Conservation (phyloP, 352 stramenopile species). For the Phytophthora ohioensis region DNA sequence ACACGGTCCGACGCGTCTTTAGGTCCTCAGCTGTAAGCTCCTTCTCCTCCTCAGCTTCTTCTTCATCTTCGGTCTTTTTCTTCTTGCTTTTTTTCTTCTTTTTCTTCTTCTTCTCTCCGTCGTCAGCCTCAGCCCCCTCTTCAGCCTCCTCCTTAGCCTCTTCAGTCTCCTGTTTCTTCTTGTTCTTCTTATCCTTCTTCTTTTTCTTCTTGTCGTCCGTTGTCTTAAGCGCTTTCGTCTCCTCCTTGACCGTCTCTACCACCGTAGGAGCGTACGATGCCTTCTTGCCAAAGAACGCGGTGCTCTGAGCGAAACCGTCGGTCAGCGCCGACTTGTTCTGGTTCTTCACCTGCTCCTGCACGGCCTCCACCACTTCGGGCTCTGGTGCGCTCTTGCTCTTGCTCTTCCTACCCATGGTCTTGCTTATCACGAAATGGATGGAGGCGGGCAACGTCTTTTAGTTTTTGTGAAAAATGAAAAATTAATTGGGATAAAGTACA, state of each 20-base stretch:
- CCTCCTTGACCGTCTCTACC: constrained; percentile 14
- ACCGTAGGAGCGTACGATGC: constrained; percentile 46
- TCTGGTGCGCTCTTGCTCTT: constrained; percentile 28
- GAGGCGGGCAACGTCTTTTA: constrained; percentile 9
- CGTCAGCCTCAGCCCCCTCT: constrained; percentile 8
- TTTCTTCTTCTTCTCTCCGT: constrained; percentile 35
- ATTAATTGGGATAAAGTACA: neutral
- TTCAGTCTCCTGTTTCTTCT: constrained; percentile 15
- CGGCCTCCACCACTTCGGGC: constrained; percentile 26
- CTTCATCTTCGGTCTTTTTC: constrained; percentile 14
- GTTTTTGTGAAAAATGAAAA: neutral
- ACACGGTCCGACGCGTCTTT: constrained; percentile 88
- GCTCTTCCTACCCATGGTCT: constrained; percentile 53
- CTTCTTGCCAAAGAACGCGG: constrained; percentile 76
- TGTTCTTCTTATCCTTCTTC: constrained; percentile 19
- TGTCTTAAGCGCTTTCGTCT: constrained; percentile 17
- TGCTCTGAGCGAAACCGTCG: constrained; percentile 69
- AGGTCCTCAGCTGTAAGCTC: constrained; percentile 47
- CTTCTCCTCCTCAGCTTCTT: constrained; percentile 26
- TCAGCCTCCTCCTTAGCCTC: constrained; percentile 17
- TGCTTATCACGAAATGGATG: constrained; percentile 54
- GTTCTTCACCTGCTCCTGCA: constrained; percentile 34
- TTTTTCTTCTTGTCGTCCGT: constrained; percentile 9
- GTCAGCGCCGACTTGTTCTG: constrained; percentile 43
- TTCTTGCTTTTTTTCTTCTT: constrained; percentile 41